phyloP scores from a whole-genome alignment of 1,284 basidiomycete species.

The Tilletia setariae region DNA sequence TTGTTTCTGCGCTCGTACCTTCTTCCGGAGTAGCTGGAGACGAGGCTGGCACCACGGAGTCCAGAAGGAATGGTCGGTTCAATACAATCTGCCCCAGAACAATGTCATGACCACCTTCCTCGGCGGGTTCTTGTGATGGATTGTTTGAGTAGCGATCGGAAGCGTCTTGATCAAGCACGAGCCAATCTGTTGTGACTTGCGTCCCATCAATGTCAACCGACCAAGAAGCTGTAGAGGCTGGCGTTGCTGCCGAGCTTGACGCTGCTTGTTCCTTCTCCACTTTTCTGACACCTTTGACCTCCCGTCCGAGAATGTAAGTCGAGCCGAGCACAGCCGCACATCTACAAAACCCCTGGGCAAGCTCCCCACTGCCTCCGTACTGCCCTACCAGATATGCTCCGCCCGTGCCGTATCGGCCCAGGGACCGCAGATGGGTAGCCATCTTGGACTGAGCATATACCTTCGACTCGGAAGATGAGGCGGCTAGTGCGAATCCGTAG shows the following conservation, averaged over 20 bases:
- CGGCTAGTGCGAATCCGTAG: constrained; percentile 52
- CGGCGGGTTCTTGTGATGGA: no score
- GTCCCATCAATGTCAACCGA: constrained; percentile 58
- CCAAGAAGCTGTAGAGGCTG: not conserved
- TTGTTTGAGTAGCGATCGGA: constrained; percentile 47
- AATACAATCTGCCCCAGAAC: not conserved
- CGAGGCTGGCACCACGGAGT: not conserved
- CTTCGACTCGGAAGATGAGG: constrained; percentile 31
- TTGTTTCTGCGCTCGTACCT: not conserved
- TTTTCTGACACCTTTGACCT: not conserved
- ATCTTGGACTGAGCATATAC: constrained; percentile 25
- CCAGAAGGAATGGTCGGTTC: not conserved
- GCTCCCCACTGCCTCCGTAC: constrained; percentile 69
- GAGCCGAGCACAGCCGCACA: not conserved
- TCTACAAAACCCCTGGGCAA: constrained; percentile 48
- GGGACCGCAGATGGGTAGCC: constrained; percentile 66
- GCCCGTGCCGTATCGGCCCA: constrained; percentile 76
- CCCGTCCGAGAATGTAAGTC: not conserved
- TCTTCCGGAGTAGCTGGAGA: not conserved
- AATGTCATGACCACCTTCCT: not conserved
- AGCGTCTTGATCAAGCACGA: constrained; percentile 58
- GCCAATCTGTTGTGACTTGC: constrained; percentile 60
- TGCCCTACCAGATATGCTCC: constrained; percentile 89
- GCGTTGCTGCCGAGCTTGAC: not conserved
- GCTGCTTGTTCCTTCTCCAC: no score